These are phyloP conservation scores for Apiospora hydei DNA, from an alignment of 2,329 filamentous ascomycete genomes.

Conservation along the genomic window DNA sequence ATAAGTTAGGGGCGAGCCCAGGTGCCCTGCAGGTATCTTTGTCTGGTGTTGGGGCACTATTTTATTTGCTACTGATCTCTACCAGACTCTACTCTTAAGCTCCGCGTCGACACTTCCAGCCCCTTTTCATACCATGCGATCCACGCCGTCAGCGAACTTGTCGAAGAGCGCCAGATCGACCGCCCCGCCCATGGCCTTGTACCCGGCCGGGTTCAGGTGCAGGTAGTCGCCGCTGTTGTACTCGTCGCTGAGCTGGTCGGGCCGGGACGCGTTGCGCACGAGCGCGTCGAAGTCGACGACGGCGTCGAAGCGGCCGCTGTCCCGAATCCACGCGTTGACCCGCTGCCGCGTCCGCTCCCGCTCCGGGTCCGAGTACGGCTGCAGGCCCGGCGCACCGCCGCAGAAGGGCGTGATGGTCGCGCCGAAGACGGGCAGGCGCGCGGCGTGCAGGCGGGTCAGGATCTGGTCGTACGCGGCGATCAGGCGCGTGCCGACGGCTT, in stretches of 20 bases:
- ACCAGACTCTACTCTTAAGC: background rate
- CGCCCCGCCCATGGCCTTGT: conserved; percentile 59
- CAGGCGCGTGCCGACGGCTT: conserved; percentile 53
- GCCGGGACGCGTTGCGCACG: conserved; percentile 53
- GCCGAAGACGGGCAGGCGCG: conserved; percentile 61
- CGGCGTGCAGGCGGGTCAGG: conserved; percentile 57
- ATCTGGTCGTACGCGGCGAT: conserved; percentile 65
- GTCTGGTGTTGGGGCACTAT: background rate
- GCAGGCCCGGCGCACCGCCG: conserved; percentile 48
- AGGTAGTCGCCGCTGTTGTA: conserved; percentile 68
- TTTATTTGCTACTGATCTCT: background rate
- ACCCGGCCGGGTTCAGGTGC: conserved; percentile 64
- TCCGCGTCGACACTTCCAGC: background rate
- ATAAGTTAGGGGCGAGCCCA: background rate
- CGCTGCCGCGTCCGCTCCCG: conserved; percentile 61
- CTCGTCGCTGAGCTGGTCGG: conserved; percentile 45
- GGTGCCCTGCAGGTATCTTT: background rate
- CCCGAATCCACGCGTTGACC: conserved; percentile 66
- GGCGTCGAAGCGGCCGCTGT: conserved; percentile 61
- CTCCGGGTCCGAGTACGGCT: conserved; percentile 56
- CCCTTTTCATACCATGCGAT: conserved; percentile 23
- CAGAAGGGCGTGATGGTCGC: conserved; percentile 66
- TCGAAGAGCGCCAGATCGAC: conserved; percentile 62
- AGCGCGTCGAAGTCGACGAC: conserved; percentile 68
- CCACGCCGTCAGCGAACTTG: conserved; percentile 40